Percentiles rank a stretch among this genome's conserved stretches.
phyloP scores from a whole-genome alignment of 345 rosid genomes.

The Salix brachista region DNA sequence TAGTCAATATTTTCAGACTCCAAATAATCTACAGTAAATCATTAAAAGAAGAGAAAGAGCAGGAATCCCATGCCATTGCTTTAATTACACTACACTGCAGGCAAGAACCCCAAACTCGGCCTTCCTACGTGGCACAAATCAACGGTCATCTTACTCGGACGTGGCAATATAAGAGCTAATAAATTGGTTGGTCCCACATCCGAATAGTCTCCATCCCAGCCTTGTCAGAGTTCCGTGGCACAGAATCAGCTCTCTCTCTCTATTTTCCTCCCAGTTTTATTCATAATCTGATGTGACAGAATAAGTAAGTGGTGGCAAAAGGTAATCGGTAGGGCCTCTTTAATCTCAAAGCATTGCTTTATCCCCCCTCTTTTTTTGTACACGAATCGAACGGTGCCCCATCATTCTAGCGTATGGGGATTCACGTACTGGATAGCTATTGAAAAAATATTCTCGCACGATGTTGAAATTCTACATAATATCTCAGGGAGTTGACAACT shows the following conservation, averaged over 20 bases:
- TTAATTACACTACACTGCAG: neutral
- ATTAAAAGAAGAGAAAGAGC: neutral
- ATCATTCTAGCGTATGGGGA: neutral
- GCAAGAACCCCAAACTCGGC: neutral
- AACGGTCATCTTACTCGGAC: neutral
- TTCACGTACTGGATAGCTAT: neutral
- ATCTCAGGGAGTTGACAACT: too few relatives aligned
- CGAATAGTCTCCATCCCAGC: neutral
- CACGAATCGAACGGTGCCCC: neutral
- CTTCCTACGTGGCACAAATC: constrained; percentile 4
- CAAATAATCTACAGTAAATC: neutral
- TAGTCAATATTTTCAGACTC: neutral
- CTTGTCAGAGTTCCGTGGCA: neutral
- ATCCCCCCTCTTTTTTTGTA: neutral
- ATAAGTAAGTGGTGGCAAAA: neutral
- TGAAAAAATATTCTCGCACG: neutral
- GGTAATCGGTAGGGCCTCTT: neutral
- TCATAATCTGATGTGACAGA: neutral
- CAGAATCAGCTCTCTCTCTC: too few relatives aligned
- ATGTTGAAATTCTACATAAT: neutral
- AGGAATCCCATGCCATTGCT: neutral
- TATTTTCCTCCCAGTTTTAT: neutral
- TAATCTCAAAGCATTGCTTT: neutral
- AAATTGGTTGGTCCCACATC: neutral
- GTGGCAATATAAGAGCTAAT: neutral